Evolutionary conservation across 305 asterid species (phyloP).

Genomic region (Fraxinus dipetala): DNA sequence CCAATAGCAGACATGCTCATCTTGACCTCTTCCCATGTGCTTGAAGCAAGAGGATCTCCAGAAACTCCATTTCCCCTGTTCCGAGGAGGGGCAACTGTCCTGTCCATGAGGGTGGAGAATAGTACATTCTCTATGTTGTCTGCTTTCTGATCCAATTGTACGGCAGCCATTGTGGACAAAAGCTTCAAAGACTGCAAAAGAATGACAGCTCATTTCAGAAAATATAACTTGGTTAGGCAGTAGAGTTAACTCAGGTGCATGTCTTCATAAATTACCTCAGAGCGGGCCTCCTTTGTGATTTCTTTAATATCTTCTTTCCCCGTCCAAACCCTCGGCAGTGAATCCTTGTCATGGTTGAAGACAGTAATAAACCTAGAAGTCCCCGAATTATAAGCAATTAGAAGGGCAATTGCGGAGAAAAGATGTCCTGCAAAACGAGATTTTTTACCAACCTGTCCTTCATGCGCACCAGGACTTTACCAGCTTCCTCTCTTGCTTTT

Average conservation of each 20-base stretch:
- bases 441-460: constrained; percentile 47
- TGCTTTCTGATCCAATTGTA: constrained; percentile 43
- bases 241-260: background rate
- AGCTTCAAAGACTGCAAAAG: constrained; percentile 48
- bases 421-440: constrained; percentile 4
- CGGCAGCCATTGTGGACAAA: constrained; percentile 49
- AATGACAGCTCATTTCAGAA: constrained; percentile 14
- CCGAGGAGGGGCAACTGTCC: constrained; percentile 19
- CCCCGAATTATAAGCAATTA: constrained; percentile 10
- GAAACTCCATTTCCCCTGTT: constrained; percentile 27
- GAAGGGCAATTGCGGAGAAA: background rate
- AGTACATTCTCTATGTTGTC: constrained; percentile 48
- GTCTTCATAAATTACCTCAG: constrained; percentile 40
- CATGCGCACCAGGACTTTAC: constrained; percentile 54
- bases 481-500: constrained; percentile 63
- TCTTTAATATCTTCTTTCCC: constrained; percentile 69
- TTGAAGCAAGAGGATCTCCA: constrained; percentile 59
- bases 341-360: constrained; percentile 62
- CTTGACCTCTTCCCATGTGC: constrained; percentile 64
- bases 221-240: background rate
- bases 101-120: constrained; percentile 38
- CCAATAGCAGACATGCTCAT: background rate
- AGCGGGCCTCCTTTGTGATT: constrained; percentile 53
- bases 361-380: constrained; percentile 47
- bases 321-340: constrained; percentile 74